These are phyloP conservation scores for Pulveroboletus sp. DNA, from an alignment of 768 basidiomycete species.

Conservation along the genomic window DNA sequence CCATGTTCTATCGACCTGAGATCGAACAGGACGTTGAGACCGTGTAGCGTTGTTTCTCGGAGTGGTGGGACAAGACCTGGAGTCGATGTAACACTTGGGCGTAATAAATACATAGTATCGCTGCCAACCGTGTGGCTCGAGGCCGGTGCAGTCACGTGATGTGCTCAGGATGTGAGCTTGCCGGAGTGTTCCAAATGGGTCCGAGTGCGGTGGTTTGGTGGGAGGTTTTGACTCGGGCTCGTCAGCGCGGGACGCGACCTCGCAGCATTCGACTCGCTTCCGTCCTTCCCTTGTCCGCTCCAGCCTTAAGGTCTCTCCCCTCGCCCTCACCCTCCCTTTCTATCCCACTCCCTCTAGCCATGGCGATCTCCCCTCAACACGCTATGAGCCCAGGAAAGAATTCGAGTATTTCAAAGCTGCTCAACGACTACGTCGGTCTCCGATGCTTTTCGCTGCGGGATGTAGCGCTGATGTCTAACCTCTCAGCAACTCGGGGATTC, in stretches of 20 bases:
- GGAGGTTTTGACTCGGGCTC: constrained; percentile 19
- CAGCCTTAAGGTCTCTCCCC: constrained; percentile 5
- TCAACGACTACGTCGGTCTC: constrained; percentile 59
- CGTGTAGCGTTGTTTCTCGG: background rate
- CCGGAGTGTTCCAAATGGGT: constrained; percentile 29
- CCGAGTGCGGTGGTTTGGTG: constrained; percentile 18
- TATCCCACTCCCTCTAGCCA: background rate
- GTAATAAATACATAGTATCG: background rate
- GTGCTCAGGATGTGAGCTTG: constrained; percentile 3
- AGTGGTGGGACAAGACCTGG: background rate
- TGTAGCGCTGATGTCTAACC: constrained; percentile 7
- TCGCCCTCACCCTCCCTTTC: background rate
- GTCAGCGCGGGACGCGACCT: constrained; percentile 37
- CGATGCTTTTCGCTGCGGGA: background rate
- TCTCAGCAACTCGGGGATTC: constrained; percentile 90
- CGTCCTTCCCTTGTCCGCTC: constrained; percentile 8
- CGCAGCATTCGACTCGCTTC: constrained; percentile 8
- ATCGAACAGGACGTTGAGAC: background rate
- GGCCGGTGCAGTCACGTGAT: constrained; percentile 22
- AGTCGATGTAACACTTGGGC: background rate
- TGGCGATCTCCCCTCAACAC: constrained; percentile 22
- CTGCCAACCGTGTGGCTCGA: background rate
- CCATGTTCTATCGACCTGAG: background rate
- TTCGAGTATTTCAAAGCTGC: constrained; percentile 44
- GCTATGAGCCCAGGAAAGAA: constrained; percentile 21